Evolutionary conservation across 116 monocot genomes (phyloP).

Genomic region (Thalassia testudinum): DNA sequence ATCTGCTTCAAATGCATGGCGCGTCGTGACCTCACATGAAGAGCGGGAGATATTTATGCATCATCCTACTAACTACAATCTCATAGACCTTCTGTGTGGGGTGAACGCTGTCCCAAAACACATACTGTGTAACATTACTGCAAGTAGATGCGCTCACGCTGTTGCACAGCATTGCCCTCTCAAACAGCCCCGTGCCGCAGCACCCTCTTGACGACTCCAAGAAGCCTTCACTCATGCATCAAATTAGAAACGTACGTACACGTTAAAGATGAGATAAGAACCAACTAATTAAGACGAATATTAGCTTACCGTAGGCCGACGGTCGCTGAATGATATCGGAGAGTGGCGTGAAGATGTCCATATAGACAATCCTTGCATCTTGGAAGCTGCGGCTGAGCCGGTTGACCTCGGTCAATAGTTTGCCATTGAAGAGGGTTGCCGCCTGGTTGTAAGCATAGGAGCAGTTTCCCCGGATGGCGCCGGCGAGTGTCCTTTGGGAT

Average conservation of each 20-base stretch:
- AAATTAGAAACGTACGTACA: no score
- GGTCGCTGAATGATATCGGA: slow-evolving; percentile 21
- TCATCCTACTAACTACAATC: background rate
- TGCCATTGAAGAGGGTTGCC: slow-evolving; percentile 16
- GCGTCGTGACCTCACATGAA: no score
- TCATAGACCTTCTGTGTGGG: slow-evolving; percentile 27
- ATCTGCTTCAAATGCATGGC: no score
- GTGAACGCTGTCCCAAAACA: slow-evolving; percentile 60
- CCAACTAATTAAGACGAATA: no score
- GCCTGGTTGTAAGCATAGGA: slow-evolving; percentile 15
- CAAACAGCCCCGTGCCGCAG: slow-evolving; percentile 39
- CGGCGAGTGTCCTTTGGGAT: slow-evolving; percentile 23
- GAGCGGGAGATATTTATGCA: background rate
- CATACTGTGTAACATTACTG: slow-evolving; percentile 17
- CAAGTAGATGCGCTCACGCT: slow-evolving; percentile 9
- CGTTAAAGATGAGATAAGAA: no score
- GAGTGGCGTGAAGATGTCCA: slow-evolving; percentile 20
- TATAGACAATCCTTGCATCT: slow-evolving; percentile 5
- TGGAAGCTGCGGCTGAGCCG: slow-evolving; percentile 1
- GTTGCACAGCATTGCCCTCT: slow-evolving; percentile 28
- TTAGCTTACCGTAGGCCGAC: slow-evolving; percentile 13
- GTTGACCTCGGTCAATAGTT: slow-evolving; percentile 8
- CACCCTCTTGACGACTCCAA: slow-evolving; percentile 20
- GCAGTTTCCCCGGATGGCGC: slow-evolving; percentile 17
- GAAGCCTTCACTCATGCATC: slow-evolving; percentile 27